Evolutionary conservation across 768 basidiomycete species (phyloP), one percentile per base, ranked within the genome.

Genomic region (Lactarius hengduanensis): DNA sequence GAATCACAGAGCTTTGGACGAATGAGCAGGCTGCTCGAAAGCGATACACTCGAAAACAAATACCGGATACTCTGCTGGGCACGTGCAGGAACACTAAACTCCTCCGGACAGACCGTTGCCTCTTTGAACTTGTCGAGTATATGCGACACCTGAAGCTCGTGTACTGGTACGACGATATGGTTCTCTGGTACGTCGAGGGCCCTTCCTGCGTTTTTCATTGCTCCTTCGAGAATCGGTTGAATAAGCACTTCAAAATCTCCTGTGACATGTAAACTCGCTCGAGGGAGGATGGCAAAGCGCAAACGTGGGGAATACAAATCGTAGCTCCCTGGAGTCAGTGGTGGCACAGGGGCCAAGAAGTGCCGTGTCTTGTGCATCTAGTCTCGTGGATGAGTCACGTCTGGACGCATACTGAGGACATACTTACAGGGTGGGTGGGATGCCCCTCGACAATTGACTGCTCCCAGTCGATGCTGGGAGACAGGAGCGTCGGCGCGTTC

Each of bases 401-500:
- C 45, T 15, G 43, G 18, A 34, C 36, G 30, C 43, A 13, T 15
- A 47, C 18, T 1, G 13, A 34, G 22, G n/a, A 26, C 47, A 26
- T 15, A 69, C 78, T 65, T 69, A 84, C 85, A 18, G 85, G 84
- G 73, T 86, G 85, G 0, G 82, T 85, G 4, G 84, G 84, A 71
- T 86, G 85, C 0, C 84, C 84, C 72, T 86, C 84, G 22, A 85
- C 82, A 34, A 86, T 84, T 2, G 84, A 84, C 70, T 85, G 83
- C 65, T 86, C 84, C 85, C 85, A 86, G 41, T 77, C 80, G 15
- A 86, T 81, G 62, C 84, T 85, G 0, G 82, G 72, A 28, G 81
- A 82, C 4, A 73, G 65, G 47, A 84, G 81, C 6, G 75, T 71
- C 0, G 85, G 83, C 4, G 80, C 77, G 36, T 63, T 66, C 1